Evolutionary conservation across 129 eudicot genomes (phyloP).

Genomic region (Pittosporum tobira): DNA sequence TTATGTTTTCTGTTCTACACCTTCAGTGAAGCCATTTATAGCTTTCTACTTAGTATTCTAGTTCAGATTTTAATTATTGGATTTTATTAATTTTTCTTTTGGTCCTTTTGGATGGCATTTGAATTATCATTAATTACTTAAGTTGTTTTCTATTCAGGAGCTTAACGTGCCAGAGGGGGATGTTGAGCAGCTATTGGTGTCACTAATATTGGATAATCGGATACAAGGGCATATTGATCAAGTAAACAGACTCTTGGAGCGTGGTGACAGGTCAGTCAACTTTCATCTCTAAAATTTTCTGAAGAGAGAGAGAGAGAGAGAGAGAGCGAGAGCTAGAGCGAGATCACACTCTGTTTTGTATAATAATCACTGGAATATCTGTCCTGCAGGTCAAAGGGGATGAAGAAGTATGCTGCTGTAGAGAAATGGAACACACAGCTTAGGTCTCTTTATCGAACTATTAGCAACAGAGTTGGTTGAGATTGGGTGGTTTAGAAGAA

Average conservation of each 20-base stretch:
- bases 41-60: too few species aligned
- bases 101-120: not conserved
- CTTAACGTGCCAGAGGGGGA: constrained; percentile 94
- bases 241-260: constrained; percentile 87
- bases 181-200: constrained; percentile 84
- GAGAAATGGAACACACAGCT: constrained; percentile 98
- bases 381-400: constrained; percentile 78
- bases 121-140: too few species aligned
- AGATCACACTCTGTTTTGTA: not conserved
- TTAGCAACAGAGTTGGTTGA: constrained; percentile 78
- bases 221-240: constrained; percentile 97
- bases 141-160: constrained; percentile 45
- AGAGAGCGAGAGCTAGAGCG: too few species aligned
- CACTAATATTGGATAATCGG: constrained; percentile 83
- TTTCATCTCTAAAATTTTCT: constrained; percentile 6
- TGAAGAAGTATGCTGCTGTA: constrained; percentile 83
- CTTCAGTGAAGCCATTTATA: not conserved
- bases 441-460: constrained; percentile 69
- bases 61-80: not conserved
- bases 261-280: constrained; percentile 85
- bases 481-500: constrained; percentile 3
- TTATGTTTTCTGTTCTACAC: too few species aligned
- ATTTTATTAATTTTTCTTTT: not conserved
- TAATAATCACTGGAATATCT: not conserved
- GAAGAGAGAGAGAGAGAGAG: too few species aligned